Evolutionary conservation across 192 early-diverging fungal genomes (phyloP), one percentile per base, ranked within the genome.

Genomic region (Lunasporangiospora selenospora): DNA sequence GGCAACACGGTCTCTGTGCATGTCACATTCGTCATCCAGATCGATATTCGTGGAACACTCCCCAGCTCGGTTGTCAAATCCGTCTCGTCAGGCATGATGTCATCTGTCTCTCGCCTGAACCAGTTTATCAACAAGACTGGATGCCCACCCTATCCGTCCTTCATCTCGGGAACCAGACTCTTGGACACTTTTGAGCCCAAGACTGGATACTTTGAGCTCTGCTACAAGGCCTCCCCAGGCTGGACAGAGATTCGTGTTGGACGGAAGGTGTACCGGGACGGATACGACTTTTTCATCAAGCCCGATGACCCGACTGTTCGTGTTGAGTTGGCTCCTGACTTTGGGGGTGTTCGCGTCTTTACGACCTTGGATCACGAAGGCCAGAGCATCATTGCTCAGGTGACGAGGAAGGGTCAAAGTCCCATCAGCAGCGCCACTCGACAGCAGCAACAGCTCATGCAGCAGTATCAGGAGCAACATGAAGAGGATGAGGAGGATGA

Each of bases 101-200:
- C 78, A 21, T 76, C 77, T 30, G 61, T 86, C 16, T 30, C 53
- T 34, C 71, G 76, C 3, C 43, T 84, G 18, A 61, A 77, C 33
- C 76, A 82, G 2, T 80, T 79, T 21, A 41, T 86, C 10, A 44
- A 70, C 36, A 75, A 76, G 29, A 49, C 43, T 39, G 84, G 84
- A 23, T 84, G 76, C 57, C 84, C 84, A 18, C 84, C 84, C 12
- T 86, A 82, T 60, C 71, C 83, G 6, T 65, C 77, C 4, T 66
- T 76, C 18, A 76, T 81, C 6, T 76, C 80, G 23, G 78, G 79
- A 6, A 78, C 67, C 24, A 51, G 83, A 3, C 71, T 78, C 13
- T 44, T 79, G 33, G 78, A 81, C 26, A 66, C 66, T 4, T 80
- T 80, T 24, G 60, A 82, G 12, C 42, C 62, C 11, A 60, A 79